A percentile compares a stretch with the other conserved stretches of the same genome.
phyloP scores from a whole-genome alignment of 305 asterid genomes.

The Rubia tinctorum region DNA sequence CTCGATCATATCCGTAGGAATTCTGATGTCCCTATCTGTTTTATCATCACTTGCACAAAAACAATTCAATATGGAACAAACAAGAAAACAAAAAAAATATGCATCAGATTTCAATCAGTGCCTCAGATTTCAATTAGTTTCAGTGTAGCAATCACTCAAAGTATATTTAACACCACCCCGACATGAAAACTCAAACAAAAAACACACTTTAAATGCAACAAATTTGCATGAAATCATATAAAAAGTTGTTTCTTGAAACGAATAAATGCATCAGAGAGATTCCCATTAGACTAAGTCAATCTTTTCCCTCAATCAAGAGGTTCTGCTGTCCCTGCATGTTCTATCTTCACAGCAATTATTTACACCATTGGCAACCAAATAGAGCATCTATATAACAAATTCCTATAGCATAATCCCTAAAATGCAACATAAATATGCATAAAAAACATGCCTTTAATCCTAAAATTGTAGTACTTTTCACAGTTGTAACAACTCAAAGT shows the following conservation, averaged over 20 bases:
- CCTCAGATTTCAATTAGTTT: slow-evolving; percentile 24
- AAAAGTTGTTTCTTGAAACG: too few species aligned
- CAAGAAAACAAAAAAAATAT: too few species aligned
- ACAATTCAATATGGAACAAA: too few species aligned
- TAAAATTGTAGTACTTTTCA: slow-evolving; percentile 31
- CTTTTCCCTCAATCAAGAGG: slow-evolving; percentile 19
- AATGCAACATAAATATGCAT: neutral
- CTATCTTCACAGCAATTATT: slow-evolving; percentile 39
- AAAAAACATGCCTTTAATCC: slow-evolving; percentile 14
- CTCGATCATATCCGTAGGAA: too few species aligned
- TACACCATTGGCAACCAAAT: neutral
- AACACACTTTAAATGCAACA: too few species aligned
- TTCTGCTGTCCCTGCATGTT: slow-evolving; percentile 68
- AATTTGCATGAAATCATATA: neutral
- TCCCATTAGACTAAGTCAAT: too few species aligned
- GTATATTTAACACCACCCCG: slow-evolving; percentile 38
- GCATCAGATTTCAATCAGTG: neutral
- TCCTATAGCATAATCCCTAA: neutral
- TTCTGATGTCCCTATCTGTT: too few species aligned
- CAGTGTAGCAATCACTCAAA: too few species aligned
- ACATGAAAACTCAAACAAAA: too few species aligned
- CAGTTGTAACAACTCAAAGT: slow-evolving; percentile 32
- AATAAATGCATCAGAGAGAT: too few species aligned
- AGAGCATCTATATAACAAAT: neutral
- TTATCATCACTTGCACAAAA: too few species aligned